These are phyloP conservation scores for Neophaeococcomyces mojaviensis DNA, from an alignment of 2,329 filamentous ascomycete genomes.

Conservation along the genomic window DNA sequence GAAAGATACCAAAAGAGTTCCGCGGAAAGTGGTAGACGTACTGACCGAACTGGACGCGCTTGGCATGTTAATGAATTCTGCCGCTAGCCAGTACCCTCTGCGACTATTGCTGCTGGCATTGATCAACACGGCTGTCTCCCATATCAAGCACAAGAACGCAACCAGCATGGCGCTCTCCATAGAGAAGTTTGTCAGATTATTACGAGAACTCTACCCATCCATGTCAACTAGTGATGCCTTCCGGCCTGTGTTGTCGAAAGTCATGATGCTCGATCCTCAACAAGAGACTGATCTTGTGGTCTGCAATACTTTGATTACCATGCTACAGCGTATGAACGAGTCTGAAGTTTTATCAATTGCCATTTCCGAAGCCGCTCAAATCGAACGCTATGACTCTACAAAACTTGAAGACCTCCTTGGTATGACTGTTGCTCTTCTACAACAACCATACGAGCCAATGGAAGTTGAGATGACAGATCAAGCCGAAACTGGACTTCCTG, in stretches of 20 bases:
- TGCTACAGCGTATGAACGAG: slow-evolving; percentile 60
- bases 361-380: slow-evolving; percentile 60
- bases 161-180: slow-evolving; percentile 8
- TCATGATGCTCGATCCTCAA: slow-evolving; percentile 5
- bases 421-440: slow-evolving; percentile 54
- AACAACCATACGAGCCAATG: slow-evolving; percentile 46
- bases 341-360: slow-evolving; percentile 52
- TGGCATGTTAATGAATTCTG: not conserved
- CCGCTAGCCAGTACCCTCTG: not conserved
- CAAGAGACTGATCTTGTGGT: slow-evolving; percentile 32
- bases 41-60: slow-evolving; percentile 20
- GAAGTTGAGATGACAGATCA: slow-evolving; percentile 29
- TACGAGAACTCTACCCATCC: slow-evolving; percentile 15
- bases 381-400: slow-evolving; percentile 64
- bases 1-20: slow-evolving; percentile 61
- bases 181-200: slow-evolving; percentile 12
- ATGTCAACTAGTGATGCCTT: slow-evolving; percentile 6
- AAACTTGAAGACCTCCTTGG: slow-evolving; percentile 68
- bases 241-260: slow-evolving; percentile 12
- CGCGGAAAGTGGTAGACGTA: slow-evolving; percentile 58
- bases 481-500: slow-evolving; percentile 25
- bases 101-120: not conserved
- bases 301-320: slow-evolving; percentile 57
- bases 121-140: not conserved
- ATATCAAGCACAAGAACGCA: slow-evolving; percentile 4